Percentiles rank a stretch among this genome's conserved stretches.
phyloP scores from a whole-genome alignment of 192 early-diverging fungal species.

The Coemansia sp. region DNA sequence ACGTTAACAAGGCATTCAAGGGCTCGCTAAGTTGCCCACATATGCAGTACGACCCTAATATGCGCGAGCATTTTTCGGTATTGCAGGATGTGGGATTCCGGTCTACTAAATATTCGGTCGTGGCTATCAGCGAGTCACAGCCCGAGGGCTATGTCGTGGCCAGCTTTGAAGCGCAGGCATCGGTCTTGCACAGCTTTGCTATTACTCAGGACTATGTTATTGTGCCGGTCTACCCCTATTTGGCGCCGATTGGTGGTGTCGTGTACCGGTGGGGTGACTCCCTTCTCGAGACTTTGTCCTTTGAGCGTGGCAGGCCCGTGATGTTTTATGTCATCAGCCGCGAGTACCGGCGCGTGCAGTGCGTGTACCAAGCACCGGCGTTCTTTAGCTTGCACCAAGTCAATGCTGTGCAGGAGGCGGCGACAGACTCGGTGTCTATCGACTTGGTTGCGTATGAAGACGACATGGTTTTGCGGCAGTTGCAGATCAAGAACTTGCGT shows the following conservation, averaged over 20 bases:
- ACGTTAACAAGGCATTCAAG: conserved; percentile 62
- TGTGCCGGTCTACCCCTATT: conserved; percentile 65
- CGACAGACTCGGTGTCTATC: conserved; percentile 58
- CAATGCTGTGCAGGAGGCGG: conserved; percentile 68
- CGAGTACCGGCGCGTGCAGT: conserved; percentile 61
- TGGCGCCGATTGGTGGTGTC: conserved; percentile 58
- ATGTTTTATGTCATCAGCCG: conserved; percentile 74
- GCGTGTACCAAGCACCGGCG: conserved; percentile 64
- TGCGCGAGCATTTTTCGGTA: conserved; percentile 73
- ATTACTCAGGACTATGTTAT: conserved; percentile 72
- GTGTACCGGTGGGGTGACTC: conserved; percentile 69
- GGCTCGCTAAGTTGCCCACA: conserved; percentile 68
- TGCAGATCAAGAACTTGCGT: conserved; percentile 58
- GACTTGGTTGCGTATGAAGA: conserved; percentile 66
- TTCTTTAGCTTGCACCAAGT: conserved; percentile 68
- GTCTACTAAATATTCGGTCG: conserved; percentile 65
- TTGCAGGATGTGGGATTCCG: conserved; percentile 70
- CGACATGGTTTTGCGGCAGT: conserved; percentile 58
- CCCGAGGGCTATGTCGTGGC: conserved; percentile 65
- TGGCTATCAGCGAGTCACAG: conserved; percentile 59
- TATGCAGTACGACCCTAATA: conserved; percentile 63
- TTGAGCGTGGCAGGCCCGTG: conserved; percentile 57
- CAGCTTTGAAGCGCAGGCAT: conserved; percentile 60
- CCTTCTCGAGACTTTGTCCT: conserved; percentile 68
- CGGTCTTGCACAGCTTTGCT: conserved; percentile 73